phyloP scores from a whole-genome alignment of 139 green algal genomes.

The Picocystis salinarum region DNA sequence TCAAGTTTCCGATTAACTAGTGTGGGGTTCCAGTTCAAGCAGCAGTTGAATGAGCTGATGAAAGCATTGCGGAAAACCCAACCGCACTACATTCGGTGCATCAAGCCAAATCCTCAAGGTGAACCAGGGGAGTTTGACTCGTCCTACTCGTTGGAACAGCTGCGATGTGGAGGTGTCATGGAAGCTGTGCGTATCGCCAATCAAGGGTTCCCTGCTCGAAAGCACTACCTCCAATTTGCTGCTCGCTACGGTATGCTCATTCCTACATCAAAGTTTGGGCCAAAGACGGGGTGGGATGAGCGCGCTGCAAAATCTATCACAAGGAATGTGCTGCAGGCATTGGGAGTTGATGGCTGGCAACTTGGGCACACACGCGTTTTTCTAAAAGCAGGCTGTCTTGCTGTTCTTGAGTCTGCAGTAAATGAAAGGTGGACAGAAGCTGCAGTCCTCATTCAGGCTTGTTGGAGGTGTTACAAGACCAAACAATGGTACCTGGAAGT shows the following conservation, averaged over 20 bases:
- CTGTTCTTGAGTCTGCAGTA: constrained; percentile 3
- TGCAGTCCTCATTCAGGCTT: no score
- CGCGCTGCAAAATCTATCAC: not conserved
- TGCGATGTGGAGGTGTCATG: constrained; percentile 6
- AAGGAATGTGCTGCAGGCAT: not conserved
- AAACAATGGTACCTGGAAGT: no score
- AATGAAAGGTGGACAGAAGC: no score
- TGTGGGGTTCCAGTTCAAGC: not conserved
- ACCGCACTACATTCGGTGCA: constrained; percentile 9
- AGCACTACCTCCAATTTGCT: not conserved
- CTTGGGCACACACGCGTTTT: constrained; percentile 3
- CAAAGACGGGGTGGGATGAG: not conserved
- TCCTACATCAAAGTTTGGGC: not conserved
- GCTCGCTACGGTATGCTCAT: constrained; percentile 4
- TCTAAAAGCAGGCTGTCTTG: not conserved
- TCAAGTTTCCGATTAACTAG: constrained; percentile 1
- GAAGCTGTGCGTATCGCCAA: constrained; percentile 1
- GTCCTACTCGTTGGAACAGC: constrained; percentile 6
- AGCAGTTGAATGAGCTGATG: constrained; percentile 7
- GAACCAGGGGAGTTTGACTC: constrained; percentile 1
- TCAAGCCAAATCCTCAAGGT: no score
- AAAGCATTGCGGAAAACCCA: constrained; percentile 6
- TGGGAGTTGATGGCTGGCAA: constrained; percentile 1
- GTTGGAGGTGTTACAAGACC: no score
- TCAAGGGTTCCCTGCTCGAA: not conserved